Evolutionary conservation across 345 rosid species (phyloP), one percentile per base, ranked within the genome.

Genomic region (Lagerstroemia speciosa): DNA sequence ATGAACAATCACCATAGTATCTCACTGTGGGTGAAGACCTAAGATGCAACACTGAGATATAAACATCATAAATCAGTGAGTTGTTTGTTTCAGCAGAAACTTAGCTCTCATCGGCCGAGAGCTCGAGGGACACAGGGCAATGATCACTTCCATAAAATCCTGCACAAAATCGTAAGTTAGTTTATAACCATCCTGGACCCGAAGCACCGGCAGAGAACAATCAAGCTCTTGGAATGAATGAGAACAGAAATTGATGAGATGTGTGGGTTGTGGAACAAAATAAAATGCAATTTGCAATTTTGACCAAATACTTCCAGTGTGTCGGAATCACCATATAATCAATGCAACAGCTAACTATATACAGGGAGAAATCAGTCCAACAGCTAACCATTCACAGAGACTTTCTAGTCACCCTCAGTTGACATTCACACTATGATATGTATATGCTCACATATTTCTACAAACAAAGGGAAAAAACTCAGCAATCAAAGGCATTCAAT

Each of bases 81-180:
- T 27, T 27, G 63, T 14, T 30, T 3, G 14, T 55, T 55, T 22
- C 29, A 10, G 41, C 36, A 29, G 70, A 67, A 71, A 65, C 67
- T 67, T 76, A 75, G 33, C 69, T 75, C 65, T 70, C 68, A 30
- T 46, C 70, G 24, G 78, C 67, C 22, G 89, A 82, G 63, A 91
- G 96, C 78, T 88, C 92, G 8, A 94, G 86, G 43, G 90, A 80
- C 75, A 89, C 93, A 3, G 96, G 98, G 75, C 93, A 91, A 67
- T 89, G 98, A 78, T 94, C 98, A 60, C 99, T 91, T 71, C 99
- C 98, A 65, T 77, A 83, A 64, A 89, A 94, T 62, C 93, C 99
- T 89, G 89, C 55, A 65, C 53, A 69, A 62, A 36, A 9, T 9
- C 36, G 1, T 33, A 30, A 10, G 15, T 3, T 7, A 27, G 32